These are phyloP conservation scores for Solanum commersonii DNA, from an alignment of 257 asterid genomes.

Conservation along the genomic window DNA sequence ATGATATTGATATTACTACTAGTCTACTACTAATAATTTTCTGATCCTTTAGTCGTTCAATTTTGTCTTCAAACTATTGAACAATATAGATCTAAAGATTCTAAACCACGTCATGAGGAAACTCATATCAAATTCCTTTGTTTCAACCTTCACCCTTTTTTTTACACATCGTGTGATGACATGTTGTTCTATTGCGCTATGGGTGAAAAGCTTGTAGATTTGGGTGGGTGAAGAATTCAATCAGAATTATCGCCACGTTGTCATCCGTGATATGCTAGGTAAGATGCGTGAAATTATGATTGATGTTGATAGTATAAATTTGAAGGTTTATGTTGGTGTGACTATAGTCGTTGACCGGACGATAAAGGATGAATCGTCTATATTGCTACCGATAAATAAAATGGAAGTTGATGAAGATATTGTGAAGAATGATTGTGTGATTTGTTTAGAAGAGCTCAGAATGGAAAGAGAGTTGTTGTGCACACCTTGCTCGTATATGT, in stretches of 20 bases:
- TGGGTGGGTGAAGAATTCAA: background rate
- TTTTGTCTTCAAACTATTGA: background rate
- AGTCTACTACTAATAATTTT: too few species aligned
- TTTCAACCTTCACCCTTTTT: background rate
- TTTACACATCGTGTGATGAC: background rate
- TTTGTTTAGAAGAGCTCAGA: background rate
- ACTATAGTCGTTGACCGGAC: background rate
- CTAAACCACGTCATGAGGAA: background rate
- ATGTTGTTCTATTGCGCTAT: background rate
- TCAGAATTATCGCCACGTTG: background rate
- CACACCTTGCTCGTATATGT: background rate
- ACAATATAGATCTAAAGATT: background rate
- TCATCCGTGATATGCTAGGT: background rate
- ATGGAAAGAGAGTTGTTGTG: background rate
- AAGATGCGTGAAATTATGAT: background rate
- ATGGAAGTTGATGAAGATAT: background rate
- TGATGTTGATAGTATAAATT: background rate
- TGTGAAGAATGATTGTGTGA: background rate
- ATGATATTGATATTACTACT: too few species aligned
- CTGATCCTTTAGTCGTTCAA: background rate
- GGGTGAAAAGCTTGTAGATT: accelerated
- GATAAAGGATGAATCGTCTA: background rate
- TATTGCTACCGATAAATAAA: too few species aligned
- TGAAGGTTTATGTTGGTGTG: background rate
- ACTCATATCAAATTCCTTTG: background rate